Evolutionary conservation across 1,284 basidiomycete genomes (phyloP).

Genomic region (Cutaneotrichosporon spelunceum): DNA sequence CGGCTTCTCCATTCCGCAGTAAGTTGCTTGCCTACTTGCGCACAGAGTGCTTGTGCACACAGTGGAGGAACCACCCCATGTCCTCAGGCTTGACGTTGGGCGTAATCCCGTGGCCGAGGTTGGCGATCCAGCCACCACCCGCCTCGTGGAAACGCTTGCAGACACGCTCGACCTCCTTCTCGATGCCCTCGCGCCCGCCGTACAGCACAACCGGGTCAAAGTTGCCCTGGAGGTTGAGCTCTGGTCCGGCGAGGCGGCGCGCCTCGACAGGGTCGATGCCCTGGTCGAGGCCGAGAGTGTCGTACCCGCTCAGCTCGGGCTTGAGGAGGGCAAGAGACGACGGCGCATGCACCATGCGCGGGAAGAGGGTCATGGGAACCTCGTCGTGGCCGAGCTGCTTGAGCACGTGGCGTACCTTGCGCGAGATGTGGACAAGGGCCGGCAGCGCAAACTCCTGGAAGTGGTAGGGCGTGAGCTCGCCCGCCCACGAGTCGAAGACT

Average conservation of each 20-base stretch:
- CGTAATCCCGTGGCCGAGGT: conserved; percentile 95
- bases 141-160: conserved; percentile 63
- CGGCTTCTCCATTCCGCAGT: too few species aligned
- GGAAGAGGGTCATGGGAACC: conserved; percentile 83
- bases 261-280: conserved; percentile 71
- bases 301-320: conserved; percentile 64
- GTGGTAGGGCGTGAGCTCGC: conserved; percentile 81
- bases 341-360: conserved; percentile 79
- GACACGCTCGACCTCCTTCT: conserved; percentile 79
- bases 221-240: conserved; percentile 87
- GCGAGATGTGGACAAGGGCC: conserved; percentile 49
- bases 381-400: conserved; percentile 57
- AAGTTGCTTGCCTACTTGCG: conserved; percentile 23
- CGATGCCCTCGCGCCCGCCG: conserved; percentile 82
- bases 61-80: conserved; percentile 82
- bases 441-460: conserved; percentile 63
- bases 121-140: conserved; percentile 81
- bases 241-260: conserved; percentile 53
- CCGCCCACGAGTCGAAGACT: conserved; percentile 93
- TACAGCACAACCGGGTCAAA: conserved; percentile 86
- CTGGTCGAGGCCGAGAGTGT: conserved; percentile 87
- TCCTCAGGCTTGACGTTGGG: conserved; percentile 93
- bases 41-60: conserved; percentile 72
- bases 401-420: conserved; percentile 63
- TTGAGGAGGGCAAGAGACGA: conserved; percentile 35